These are phyloP conservation scores for Hortaea sp. DNA, from an alignment of 2,329 filamentous ascomycete genomes.

Conservation along the genomic window DNA sequence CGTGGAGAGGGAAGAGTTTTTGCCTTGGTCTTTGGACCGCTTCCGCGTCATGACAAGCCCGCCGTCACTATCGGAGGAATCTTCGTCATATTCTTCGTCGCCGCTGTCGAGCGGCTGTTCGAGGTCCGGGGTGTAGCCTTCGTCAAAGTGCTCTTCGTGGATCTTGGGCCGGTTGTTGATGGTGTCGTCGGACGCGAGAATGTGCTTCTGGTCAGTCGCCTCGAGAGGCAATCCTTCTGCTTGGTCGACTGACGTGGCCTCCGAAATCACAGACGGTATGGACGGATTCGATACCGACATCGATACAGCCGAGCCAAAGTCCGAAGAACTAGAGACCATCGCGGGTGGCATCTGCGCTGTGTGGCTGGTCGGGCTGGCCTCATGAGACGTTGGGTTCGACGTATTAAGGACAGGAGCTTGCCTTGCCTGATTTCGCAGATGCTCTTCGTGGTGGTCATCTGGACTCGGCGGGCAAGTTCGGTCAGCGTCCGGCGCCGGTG, in stretches of 20 bases:
- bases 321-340: conserved; percentile 37
- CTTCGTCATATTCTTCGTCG: conserved; percentile 30
- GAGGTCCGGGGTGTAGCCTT: conserved; percentile 23
- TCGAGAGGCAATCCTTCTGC: conserved; percentile 11
- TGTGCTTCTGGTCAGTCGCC: conserved; percentile 27
- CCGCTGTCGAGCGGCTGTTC: conserved; percentile 30
- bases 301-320: conserved; percentile 38
- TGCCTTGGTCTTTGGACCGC: conserved; percentile 14
- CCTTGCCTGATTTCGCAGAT: conserved; percentile 15
- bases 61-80: conserved; percentile 28
- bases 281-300: conserved; percentile 42
- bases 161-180: conserved; percentile 17
- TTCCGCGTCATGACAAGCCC: conserved; percentile 29
- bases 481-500: conserved; percentile 23
- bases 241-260: conserved; percentile 34
- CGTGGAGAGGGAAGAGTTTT: not conserved
- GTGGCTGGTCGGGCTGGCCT: conserved; percentile 30
- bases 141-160: conserved; percentile 16
- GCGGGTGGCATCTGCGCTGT: conserved; percentile 16
- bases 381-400: conserved; percentile 20
- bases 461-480: conserved; percentile 38
- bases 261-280: conserved; percentile 41
- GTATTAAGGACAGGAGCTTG: conserved; percentile 13
- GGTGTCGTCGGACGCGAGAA: conserved; percentile 25
- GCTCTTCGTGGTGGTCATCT: conserved; percentile 26